Evolutionary conservation across 371 early-diverging fungal species (phyloP).

Genomic region (Apophysomyces trapeziformis): DNA sequence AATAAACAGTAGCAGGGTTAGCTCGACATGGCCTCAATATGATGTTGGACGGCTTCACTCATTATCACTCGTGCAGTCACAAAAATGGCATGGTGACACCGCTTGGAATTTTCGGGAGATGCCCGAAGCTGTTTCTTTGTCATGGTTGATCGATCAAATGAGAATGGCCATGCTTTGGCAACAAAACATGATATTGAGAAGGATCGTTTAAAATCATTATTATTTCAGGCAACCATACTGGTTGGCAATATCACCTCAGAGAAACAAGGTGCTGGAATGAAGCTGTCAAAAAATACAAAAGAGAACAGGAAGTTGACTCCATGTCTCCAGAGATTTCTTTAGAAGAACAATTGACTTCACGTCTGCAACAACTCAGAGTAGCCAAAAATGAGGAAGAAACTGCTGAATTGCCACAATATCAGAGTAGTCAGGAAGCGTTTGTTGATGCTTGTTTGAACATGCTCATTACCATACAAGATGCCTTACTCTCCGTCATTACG

Average conservation of each 20-base stretch:
- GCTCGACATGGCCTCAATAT: too few species aligned
- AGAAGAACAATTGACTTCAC: constrained; percentile 15
- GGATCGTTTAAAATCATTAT: constrained; percentile 14
- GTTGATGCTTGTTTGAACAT: constrained; percentile 35
- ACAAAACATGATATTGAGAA: constrained; percentile 15
- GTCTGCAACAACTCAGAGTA: constrained; percentile 6
- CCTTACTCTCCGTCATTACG: constrained; percentile 27
- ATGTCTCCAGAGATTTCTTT: constrained; percentile 9
- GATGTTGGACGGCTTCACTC: too few species aligned
- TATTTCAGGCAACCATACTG: constrained; percentile 16
- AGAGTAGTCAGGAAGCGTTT: constrained; percentile 25
- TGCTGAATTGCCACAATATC: constrained; percentile 13
- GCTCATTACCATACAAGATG: constrained; percentile 28
- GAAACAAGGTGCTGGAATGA: constrained; percentile 4
- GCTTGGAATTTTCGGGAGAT: too few species aligned
- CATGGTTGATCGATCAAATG: constrained; percentile 1
- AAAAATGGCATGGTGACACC: too few species aligned
- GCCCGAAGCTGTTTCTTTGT: background rate
- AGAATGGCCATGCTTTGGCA: background rate
- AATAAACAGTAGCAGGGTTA: too few species aligned
- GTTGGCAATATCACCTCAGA: constrained; percentile 13
- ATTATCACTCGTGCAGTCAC: too few species aligned
- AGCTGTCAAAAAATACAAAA: background rate
- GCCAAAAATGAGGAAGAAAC: background rate
- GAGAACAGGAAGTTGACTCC: background rate